Evolutionary conservation across 2,329 filamentous ascomycete genomes (phyloP).

Genomic region (Colletotrichum sojae): DNA sequence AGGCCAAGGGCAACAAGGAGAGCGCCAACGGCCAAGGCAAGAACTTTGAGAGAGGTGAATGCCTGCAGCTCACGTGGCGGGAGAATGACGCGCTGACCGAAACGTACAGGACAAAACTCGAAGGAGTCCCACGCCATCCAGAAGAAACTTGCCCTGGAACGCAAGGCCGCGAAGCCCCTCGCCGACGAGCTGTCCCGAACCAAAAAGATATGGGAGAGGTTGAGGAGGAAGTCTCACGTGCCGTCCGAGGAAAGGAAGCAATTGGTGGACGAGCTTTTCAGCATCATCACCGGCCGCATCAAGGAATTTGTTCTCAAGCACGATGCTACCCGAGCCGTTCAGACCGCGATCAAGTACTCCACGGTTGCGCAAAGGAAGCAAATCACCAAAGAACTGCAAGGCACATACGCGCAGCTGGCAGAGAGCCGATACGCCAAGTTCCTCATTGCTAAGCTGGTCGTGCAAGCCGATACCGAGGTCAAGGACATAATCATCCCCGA

Average conservation of each 20-base stretch:
- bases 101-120: conserved; percentile 70
- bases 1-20: conserved; percentile 44
- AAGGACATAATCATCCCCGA: conserved; percentile 91
- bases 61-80: neutral
- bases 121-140: conserved; percentile 95
- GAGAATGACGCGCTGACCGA: conserved; percentile 8
- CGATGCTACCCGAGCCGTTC: conserved; percentile 95
- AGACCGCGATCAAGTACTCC: conserved; percentile 97
- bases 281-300: conserved; percentile 90
- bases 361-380: conserved; percentile 85
- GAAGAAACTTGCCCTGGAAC: conserved; percentile 87
- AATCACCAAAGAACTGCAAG: conserved; percentile 89
- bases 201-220: conserved; percentile 97
- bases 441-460: conserved; percentile 92
- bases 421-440: conserved; percentile 99
- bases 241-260: conserved; percentile 89
- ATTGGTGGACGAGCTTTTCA: conserved; percentile 90
- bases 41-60: conserved; percentile 58
- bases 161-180: conserved; percentile 93
- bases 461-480: conserved; percentile 90
- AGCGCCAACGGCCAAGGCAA: conserved; percentile 54
- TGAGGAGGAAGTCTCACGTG: conserved; percentile 94
- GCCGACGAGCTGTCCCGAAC: conserved; percentile 89
- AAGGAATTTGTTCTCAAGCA: conserved; percentile 99
- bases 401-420: conserved; percentile 85